These are phyloP conservation scores for Marasmius oreades DNA, from an alignment of 1,284 basidiomycete genomes.

Conservation along the genomic window DNA sequence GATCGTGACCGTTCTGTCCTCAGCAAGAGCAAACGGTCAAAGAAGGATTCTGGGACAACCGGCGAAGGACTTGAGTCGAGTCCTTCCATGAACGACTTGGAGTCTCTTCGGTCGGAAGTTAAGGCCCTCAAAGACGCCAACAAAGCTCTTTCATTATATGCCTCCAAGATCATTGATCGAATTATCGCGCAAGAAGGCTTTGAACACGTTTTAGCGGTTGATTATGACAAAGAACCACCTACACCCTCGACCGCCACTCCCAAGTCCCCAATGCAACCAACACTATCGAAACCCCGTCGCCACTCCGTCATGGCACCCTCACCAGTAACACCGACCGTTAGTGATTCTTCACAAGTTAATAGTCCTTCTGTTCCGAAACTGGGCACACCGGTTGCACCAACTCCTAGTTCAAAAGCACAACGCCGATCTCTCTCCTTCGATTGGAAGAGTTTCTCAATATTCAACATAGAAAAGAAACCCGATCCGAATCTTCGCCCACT, in stretches of 20 bases:
- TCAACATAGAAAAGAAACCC: constrained; percentile 60
- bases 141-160: constrained; percentile 90
- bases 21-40: constrained; percentile 49
- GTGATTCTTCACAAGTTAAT: constrained; percentile 25
- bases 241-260: constrained; percentile 36
- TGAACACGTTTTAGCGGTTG: constrained; percentile 87
- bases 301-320: constrained; percentile 56
- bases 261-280: constrained; percentile 13
- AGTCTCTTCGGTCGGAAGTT: constrained; percentile 74
- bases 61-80: constrained; percentile 38
- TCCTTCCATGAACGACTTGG: constrained; percentile 50
- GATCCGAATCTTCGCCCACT: constrained; percentile 66
- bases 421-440: constrained; percentile 79
- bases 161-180: constrained; percentile 94
- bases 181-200: constrained; percentile 93
- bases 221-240: constrained; percentile 66
- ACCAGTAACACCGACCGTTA: constrained; percentile 33
- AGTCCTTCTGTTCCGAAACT: constrained; percentile 29
- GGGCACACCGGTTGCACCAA: constrained; percentile 22
- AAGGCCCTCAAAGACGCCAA: constrained; percentile 92
- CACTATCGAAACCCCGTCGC: constrained; percentile 46
- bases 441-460: constrained; percentile 72
- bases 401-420: constrained; percentile 46
- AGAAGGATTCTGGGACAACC: constrained; percentile 43
- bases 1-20: constrained; percentile 45